Conservation (phyloP, 129 eudicot species). For the Arctium minus region DNA sequence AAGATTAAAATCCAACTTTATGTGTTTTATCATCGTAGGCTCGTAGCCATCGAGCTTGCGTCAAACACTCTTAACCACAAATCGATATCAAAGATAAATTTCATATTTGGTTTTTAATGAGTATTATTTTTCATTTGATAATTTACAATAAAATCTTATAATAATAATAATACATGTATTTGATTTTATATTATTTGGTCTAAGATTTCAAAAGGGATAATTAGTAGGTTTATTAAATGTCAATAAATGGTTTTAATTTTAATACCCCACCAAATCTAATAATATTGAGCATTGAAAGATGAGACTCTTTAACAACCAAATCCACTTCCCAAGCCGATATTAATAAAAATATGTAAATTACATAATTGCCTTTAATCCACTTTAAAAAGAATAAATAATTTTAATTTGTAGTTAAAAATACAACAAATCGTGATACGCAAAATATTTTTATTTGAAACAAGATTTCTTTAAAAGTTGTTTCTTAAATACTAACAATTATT, state of each 20-base stretch:
- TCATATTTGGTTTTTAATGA: too few relatives aligned
- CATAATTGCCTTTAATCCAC: background rate
- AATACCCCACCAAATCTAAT: conserved; percentile 12
- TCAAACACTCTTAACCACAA: background rate
- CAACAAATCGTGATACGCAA: background rate
- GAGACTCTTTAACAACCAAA: background rate
- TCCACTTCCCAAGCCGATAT: background rate
- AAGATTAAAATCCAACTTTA: too few relatives aligned
- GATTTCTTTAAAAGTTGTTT: background rate
- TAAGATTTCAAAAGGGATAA: background rate
- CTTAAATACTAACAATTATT: background rate
- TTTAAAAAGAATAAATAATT: background rate
- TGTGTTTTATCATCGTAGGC: background rate
- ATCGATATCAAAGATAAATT: too few relatives aligned
- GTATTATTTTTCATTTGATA: background rate
- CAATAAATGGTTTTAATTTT: background rate
- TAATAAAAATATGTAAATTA: background rate
- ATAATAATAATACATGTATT: background rate
- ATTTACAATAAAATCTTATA: background rate
- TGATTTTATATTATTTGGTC: background rate
- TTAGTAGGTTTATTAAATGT: background rate
- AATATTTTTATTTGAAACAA: background rate
- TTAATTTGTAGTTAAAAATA: background rate
- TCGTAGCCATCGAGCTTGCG: too few relatives aligned
- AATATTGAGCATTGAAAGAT: background rate